Base-by-base conservation (phyloP, 495 filamentous ascomycete species). In the Chaetomium fimeti region DNA sequence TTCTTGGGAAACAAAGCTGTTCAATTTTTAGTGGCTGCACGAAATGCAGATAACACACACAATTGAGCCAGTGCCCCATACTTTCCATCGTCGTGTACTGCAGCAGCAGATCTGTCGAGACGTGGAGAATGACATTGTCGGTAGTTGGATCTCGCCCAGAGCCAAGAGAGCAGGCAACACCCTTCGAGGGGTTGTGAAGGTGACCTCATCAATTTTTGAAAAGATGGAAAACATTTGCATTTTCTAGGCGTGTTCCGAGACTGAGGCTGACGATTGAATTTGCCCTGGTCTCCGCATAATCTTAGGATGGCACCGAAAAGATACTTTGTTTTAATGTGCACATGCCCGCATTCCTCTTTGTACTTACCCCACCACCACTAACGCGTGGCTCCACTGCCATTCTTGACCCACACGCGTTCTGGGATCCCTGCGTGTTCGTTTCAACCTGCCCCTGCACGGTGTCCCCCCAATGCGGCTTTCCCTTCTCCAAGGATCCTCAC, bases 401-500 rank as follows among this genome's bases (percentile, higher is more conserved):
- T 1, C 27, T n/a, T n/a, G 54, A 15, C 60, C 60, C 42, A 56
- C 57, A 42, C 53, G 64, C 36, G 60, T 53, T 53, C 25, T 45
- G 29, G 45, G 40, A 47, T 36, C 63, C 48, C 25, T 49, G 25
- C 48, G 56, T 61, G 69, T 68, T 69, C 71, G 71, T 73, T 73
- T 73, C 71, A 73, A 69, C 60, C 48, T 61, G 57, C 60, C 61
- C 60, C 28, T 58, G 60, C 66, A 66, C 24, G 3, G 22, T 57
- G 61, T 25, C 36, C n/a, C 48, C 59, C 65, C 47, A 55, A 28
- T 48, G 59, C 55, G 59, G 43, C 56, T 66, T 57, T 58, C 61
- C 38, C 38, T 47, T 58, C 64, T 52, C 62, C 40, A 63, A 64
- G 66, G 68, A 65, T 66, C 63, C 65, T 64, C 67, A 63, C 66